Base-by-base conservation (phyloP, 2,329 filamentous ascomycete genomes). In the Esteya vermicola region DNA sequence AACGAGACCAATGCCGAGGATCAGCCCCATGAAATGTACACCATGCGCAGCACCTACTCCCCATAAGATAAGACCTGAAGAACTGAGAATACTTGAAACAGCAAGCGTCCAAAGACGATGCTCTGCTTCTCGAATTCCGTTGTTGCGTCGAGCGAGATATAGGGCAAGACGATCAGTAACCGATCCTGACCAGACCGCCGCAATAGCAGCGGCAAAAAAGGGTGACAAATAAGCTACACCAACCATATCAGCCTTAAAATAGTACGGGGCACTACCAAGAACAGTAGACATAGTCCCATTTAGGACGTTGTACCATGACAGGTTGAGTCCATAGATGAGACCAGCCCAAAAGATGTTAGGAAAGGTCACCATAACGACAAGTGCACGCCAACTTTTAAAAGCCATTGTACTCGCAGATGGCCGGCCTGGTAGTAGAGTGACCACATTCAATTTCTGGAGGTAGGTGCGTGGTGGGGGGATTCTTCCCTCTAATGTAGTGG, bases 11-110 rank as follows among this genome's bases (percentile, higher is more conserved):
- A 64, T 57, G 0, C 57, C 60, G 35, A 62, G 49, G 6, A 62
- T 52, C 19, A 59, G 53, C 8, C 60, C 62, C 28, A 59, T 55
- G 58, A 60, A 67, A 38, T 65, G 61, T 6, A 64, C 47, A 4
- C 50, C 37, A 39, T 61, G 50, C 33, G 58, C 57, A 3, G 63
- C 62, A 5, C 66, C 65, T 1, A 69, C 63, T 26, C 67, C 67
- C 65, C 64, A 69, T 4, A 65, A 46, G 36, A 69, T 58, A 16
- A 69, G 53, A 1, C 61, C 62, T 3, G 50, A 18, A 16, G 53
- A 44, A 1, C 54, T 52, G 16, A 47, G 31, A 7, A 39, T 2
- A 1, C 14, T 8, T 1, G 25, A 39, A 6, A 57, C 26, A 2
- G 52, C 38, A 12, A 58, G 40, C 27, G 54, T 54, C 39, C 50